Conservation (phyloP, 2,329 filamentous ascomycete species). For the Penicillium occitanis region DNA sequence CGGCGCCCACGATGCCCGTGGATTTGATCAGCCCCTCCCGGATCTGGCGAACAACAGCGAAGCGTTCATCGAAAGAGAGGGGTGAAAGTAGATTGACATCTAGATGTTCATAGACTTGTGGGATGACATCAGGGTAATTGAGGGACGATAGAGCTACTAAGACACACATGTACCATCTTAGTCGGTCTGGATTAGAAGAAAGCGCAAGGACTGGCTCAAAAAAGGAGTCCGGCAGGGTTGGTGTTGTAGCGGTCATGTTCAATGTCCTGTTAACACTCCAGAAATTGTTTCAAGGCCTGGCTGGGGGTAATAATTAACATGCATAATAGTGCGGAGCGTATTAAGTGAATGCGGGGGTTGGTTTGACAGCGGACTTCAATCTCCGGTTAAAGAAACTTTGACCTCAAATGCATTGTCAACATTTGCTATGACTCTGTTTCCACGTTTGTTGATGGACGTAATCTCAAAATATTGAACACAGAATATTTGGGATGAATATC, state of each 20-base stretch:
- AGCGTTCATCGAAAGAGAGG: neutral
- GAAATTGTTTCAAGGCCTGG: no score
- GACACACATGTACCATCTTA: neutral
- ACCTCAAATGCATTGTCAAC: neutral
- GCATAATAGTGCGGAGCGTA: neutral
- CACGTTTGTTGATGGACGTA: neutral
- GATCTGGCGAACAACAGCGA: neutral
- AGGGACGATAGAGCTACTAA: neutral
- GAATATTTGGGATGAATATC: no score
- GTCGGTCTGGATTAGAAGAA: neutral
- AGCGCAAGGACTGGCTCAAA: neutral
- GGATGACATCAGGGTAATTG: neutral
- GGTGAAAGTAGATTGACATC: neutral
- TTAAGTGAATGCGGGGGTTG: neutral
- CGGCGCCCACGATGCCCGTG: neutral
- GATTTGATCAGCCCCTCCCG: neutral
- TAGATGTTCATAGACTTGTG: neutral
- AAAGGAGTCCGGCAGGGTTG: neutral
- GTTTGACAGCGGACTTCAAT: neutral
- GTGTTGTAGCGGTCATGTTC: neutral
- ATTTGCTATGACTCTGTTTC: neutral
- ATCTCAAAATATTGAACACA: neutral
- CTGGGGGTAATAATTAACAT: neutral
- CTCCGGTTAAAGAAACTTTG: neutral
- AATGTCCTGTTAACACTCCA: neutral